A percentile compares a stretch with the other conserved stretches of the same genome.
These are phyloP conservation scores for Candida khao-thaluensis DNA, from an alignment of 805 yeast species.

Conservation along the genomic window DNA sequence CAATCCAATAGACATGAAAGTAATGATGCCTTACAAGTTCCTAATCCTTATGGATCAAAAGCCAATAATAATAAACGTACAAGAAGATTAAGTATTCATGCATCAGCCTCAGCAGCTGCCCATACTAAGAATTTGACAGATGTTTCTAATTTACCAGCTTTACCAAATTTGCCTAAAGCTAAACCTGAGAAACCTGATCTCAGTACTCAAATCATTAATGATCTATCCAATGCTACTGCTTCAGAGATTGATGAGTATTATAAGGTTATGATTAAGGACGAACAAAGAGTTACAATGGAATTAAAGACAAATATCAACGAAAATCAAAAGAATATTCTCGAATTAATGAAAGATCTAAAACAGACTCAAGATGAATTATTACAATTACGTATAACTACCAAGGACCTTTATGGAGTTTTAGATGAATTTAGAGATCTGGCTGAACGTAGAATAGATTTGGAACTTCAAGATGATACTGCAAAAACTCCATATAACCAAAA, in stretches of 20 bases:
- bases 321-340: slow-evolving; percentile 61
- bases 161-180: slow-evolving; percentile 21
- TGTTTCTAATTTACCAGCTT: slow-evolving; percentile 29
- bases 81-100: slow-evolving; percentile 38
- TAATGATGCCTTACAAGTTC: slow-evolving; percentile 11
- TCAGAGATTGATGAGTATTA: slow-evolving; percentile 70
- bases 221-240: slow-evolving; percentile 65
- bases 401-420: slow-evolving; percentile 58
- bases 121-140: slow-evolving; percentile 25
- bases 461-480: slow-evolving; percentile 19
- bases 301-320: slow-evolving; percentile 58
- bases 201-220: slow-evolving; percentile 24
- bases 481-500: slow-evolving; percentile 18
- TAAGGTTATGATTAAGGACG: slow-evolving; percentile 49
- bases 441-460: slow-evolving; percentile 51
- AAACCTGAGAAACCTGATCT: slow-evolving; percentile 1
- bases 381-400: slow-evolving; percentile 57
- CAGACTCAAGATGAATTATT: slow-evolving; percentile 66
- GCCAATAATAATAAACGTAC: slow-evolving; percentile 14
- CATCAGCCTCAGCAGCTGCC: slow-evolving; percentile 35
- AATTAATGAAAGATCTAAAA: slow-evolving; percentile 58
- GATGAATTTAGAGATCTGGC: slow-evolving; percentile 61
- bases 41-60: slow-evolving; percentile 18
- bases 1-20: neutral
- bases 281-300: slow-evolving; percentile 51